Base-by-base conservation (phyloP, 495 filamentous ascomycete genomes). In the Penicillium salamii region DNA sequence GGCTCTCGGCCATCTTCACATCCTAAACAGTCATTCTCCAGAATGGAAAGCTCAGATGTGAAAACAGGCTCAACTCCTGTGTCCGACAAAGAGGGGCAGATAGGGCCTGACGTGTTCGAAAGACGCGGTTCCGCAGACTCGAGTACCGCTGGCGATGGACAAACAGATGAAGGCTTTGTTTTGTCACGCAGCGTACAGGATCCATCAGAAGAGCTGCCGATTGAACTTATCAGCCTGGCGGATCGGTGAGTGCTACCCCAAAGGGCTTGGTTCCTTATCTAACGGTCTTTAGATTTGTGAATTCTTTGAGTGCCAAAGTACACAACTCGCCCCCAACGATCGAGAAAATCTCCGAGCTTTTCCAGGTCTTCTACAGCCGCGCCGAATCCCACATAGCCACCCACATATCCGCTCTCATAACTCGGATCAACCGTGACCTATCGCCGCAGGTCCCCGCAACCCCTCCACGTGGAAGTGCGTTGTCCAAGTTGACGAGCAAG, bases 321-420 rank as follows among this genome's bases (percentile, higher is more conserved):
- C 88, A 95, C 67, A 81, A 87, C 13, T 83, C 82, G 11, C 93
- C 95, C 8, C 84, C 91, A 1, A 85, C 85, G 34, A 86, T 92
- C 56, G 88, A 95, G 17, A 87, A 81, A 54, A 82, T 97, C 18
- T 86, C 91, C 5, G 75, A 75, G n/a, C 71, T 95, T 17, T 97
- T 96, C 64, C 95, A 99, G 68, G 89, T 95, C 29, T 99, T 97
- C 61, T 99, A 99, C 65, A 72, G 76, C 26, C 83, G 84, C 36
- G 89, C 95, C 12, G 84, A 90, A 31, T 78, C 84, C 7, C 87
- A 93, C 62, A 92, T 97, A 34, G 77, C 81, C 14, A 96, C 90
- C 0, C 91, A 99, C 67, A 89, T 97, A 42, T 86, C 87, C 19
- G 79, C 84, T 7, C 73, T 97, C 13, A 86, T 88, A 11, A 87